Evolutionary conservation across 345 rosid species (phyloP).

Genomic region (Sonneratia alba): DNA sequence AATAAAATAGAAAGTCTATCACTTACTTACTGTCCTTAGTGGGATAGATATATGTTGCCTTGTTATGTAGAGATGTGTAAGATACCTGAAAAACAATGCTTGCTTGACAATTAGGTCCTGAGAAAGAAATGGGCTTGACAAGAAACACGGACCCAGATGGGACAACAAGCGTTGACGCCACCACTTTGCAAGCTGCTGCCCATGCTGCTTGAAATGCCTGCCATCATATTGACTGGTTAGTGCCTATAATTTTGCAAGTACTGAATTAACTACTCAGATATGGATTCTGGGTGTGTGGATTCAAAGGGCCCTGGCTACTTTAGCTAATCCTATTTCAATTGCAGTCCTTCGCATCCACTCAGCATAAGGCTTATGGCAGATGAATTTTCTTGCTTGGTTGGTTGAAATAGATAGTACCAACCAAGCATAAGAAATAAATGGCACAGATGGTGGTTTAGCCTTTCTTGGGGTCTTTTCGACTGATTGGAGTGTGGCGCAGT

Average conservation of each 20-base stretch:
- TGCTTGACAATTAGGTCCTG: slow-evolving; percentile 48
- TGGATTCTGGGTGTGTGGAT: too few relatives aligned
- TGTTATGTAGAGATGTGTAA: neutral
- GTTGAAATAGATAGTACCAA: too few relatives aligned
- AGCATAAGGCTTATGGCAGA: too few relatives aligned
- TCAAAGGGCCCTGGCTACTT: too few relatives aligned
- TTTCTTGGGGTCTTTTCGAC: too few relatives aligned
- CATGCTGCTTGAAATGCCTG: slow-evolving; percentile 81
- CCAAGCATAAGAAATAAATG: too few relatives aligned
- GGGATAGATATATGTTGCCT: neutral
- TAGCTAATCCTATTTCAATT: too few relatives aligned
- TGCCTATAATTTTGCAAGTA: neutral
- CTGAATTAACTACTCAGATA: neutral
- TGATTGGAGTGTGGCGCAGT: too few relatives aligned
- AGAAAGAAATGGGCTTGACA: slow-evolving; percentile 60
- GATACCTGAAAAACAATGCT: slow-evolving; percentile 64
- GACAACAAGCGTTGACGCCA: slow-evolving; percentile 46
- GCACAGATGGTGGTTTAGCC: too few relatives aligned
- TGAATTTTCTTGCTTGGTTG: too few relatives aligned
- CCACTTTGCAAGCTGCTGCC: slow-evolving; percentile 60
- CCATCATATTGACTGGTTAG: neutral
- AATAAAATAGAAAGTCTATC: neutral
- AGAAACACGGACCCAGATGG: slow-evolving; percentile 70
- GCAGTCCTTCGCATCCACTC: too few relatives aligned
- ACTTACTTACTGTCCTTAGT: neutral